Base-by-base conservation (phyloP, 2,329 filamentous ascomycete species). In the Emergomyces pasteurianus region DNA sequence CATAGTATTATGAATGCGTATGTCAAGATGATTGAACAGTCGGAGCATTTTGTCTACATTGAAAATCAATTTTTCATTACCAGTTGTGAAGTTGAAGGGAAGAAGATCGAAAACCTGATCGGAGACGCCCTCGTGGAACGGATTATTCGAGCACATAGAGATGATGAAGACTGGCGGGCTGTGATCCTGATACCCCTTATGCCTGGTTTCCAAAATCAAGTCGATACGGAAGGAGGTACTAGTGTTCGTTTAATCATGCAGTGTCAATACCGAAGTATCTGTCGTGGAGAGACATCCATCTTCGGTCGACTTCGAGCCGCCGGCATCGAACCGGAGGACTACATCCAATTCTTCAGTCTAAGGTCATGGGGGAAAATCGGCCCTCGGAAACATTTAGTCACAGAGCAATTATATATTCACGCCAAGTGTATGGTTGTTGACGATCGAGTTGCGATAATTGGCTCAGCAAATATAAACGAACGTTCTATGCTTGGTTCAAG, bases 161-260 rank as follows among this genome's bases (percentile, higher is more conserved):
- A 95, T 71, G 83, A 83, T 2, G 84, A 92, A 57, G 96, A 95
- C 65, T 99, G 97, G 79, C 81, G 88, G 36, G 85, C 97, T 66
- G 96, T 99, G 62, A 83, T 96, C 61, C 67, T 97, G 28, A 94
- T 97, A 58, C 94, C 94, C 1, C 86, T 90, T 1, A 88, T 99
- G 63, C 92, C 94, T 9, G 94, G 92, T 0, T 99, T 99, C 68
- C 92, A 92, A 0, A 92, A 92, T 55, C 92, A 96, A 69, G 80
- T 99, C 23, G 81, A 92, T 61, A 85, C 91, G 12, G 86, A 89
- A 67, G 90, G 88, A 26, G 92, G 92, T 0, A 84, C 84, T 0
- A 92, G 92, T 14, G 97, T 92, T 0, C 78, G 90, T 58, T 91
- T 92, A 18, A 99, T 97, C 69, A 97, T 99, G 90, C 92, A 97